phyloP scores from a whole-genome alignment of 2,329 filamentous ascomycete species.

The Epichloe gansuensis region DNA sequence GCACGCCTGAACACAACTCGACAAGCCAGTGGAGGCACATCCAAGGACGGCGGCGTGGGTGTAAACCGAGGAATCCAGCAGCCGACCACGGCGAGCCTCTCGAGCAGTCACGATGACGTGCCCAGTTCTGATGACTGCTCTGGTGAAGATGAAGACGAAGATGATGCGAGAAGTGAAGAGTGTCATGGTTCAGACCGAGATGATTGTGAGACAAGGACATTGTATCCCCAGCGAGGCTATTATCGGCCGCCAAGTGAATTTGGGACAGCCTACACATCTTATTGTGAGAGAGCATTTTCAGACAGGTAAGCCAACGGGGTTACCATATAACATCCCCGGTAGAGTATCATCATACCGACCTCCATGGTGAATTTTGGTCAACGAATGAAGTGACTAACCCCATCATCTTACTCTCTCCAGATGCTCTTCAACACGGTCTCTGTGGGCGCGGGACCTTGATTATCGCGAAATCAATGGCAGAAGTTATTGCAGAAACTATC shows the following conservation, averaged over 20 bases:
- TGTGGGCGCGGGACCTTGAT: slow-evolving; percentile 38
- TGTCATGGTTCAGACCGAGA: slow-evolving; percentile 15
- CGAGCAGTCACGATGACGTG: slow-evolving; percentile 20
- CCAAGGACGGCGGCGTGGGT: slow-evolving; percentile 13
- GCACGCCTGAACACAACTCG: neutral
- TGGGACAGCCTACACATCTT: slow-evolving; percentile 21
- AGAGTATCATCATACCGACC: too few species aligned
- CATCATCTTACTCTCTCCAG: slow-evolving; percentile 11
- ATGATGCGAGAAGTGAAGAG: slow-evolving; percentile 8
- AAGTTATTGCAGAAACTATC: slow-evolving; percentile 49
- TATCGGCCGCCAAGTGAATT: slow-evolving; percentile 23
- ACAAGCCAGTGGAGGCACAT: neutral
- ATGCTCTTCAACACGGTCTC: slow-evolving; percentile 33
- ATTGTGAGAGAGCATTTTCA: slow-evolving; percentile 14
- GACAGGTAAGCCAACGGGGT: slow-evolving; percentile 26
- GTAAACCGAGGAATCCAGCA: slow-evolving; percentile 20
- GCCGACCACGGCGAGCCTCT: slow-evolving; percentile 26
- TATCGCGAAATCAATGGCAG: slow-evolving; percentile 48
- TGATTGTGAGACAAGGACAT: slow-evolving; percentile 26
- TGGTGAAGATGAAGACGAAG: slow-evolving; percentile 6
- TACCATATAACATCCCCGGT: too few species aligned
- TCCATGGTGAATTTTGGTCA: too few species aligned
- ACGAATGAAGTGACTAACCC: neutral
- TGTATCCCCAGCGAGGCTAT: slow-evolving; percentile 30
- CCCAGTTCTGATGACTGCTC: slow-evolving; percentile 9